phyloP scores from a whole-genome alignment of 148 eudicot species.

The Dianthus caryophyllus region DNA sequence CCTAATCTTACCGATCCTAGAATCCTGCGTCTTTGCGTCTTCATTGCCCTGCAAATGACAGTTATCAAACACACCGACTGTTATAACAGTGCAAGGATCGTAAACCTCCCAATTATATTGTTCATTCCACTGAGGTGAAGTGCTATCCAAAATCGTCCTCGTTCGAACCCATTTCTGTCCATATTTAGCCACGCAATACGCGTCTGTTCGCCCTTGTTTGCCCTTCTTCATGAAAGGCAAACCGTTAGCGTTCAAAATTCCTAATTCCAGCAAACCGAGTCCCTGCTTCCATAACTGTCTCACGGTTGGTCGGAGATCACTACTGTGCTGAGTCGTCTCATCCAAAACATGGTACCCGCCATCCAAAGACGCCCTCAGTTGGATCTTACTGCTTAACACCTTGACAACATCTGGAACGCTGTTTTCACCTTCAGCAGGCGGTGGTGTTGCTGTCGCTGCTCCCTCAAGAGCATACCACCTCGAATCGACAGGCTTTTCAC shows the following conservation, averaged over 20 bases:
- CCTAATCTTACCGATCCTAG: constrained; percentile 34
- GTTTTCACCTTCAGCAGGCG: constrained; percentile 4
- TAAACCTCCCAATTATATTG: constrained; percentile 45
- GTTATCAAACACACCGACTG: constrained; percentile 38
- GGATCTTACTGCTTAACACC: constrained; percentile 28
- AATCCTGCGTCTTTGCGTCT: constrained; percentile 14
- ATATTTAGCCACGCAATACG: constrained; percentile 47
- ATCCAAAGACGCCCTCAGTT: constrained; percentile 32
- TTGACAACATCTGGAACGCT: not conserved
- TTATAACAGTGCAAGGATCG: constrained; percentile 41
- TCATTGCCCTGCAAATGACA: constrained; percentile 22
- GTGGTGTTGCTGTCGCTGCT: not conserved
- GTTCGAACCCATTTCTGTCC: constrained; percentile 44
- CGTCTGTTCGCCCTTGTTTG: constrained; percentile 28
- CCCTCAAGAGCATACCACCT: constrained; percentile 33
- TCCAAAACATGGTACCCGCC: constrained; percentile 45
- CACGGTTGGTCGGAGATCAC: constrained; percentile 41
- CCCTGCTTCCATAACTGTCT: constrained; percentile 38
- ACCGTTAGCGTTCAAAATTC: constrained; percentile 30
- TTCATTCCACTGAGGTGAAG: constrained; percentile 41
- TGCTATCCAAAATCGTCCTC: constrained; percentile 33
- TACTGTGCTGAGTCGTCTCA: constrained; percentile 27
- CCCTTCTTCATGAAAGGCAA: constrained; percentile 29
- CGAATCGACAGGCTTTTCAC: constrained; percentile 27
- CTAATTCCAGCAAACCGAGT: constrained; percentile 32